phyloP scores from a whole-genome alignment of 306 rosid species.

The Dryas alaskensis region DNA sequence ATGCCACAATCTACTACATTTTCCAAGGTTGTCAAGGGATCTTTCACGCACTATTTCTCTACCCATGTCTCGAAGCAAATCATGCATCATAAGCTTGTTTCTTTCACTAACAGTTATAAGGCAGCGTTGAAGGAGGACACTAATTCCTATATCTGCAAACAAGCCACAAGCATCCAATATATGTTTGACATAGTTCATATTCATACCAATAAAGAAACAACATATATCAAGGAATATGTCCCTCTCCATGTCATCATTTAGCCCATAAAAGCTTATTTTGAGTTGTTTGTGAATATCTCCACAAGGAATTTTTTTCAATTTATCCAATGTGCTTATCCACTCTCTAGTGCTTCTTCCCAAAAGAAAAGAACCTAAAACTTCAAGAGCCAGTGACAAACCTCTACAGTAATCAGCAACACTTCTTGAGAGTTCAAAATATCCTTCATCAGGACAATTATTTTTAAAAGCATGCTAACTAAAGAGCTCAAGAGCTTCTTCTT shows the following conservation, averaged over 20 bases:
- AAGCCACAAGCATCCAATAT: conserved; percentile 35
- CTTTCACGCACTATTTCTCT: conserved; percentile 34
- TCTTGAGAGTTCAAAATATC: conserved; percentile 11
- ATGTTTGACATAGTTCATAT: conserved; percentile 21
- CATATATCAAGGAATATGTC: conserved; percentile 40
- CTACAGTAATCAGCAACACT: conserved; percentile 15
- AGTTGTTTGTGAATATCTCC: conserved; percentile 24
- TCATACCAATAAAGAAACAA: conserved; percentile 37
- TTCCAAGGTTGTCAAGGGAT: conserved; percentile 15
- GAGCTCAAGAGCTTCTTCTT: conserved; percentile 23
- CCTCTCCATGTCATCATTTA: conserved; percentile 1
- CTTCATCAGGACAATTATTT: not conserved
- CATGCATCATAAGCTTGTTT: conserved; percentile 11
- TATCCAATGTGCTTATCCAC: conserved; percentile 31
- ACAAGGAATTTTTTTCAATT: conserved; percentile 22
- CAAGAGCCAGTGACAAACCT: conserved; percentile 43
- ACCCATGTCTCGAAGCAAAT: conserved; percentile 41
- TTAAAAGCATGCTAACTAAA: conserved; percentile 37
- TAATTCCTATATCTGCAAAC: conserved; percentile 32
- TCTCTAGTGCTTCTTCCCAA: not conserved
- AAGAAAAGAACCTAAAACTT: conserved; percentile 37
- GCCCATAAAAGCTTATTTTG: conserved; percentile 28
- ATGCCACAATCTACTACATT: not conserved
- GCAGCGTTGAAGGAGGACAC: conserved; percentile 28
- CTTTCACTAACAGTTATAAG: conserved; percentile 22